Evolutionary conservation across 2,329 filamentous ascomycete genomes (phyloP), one percentile per base, ranked within the genome.

Genomic region (Geosmithia putterillii): DNA sequence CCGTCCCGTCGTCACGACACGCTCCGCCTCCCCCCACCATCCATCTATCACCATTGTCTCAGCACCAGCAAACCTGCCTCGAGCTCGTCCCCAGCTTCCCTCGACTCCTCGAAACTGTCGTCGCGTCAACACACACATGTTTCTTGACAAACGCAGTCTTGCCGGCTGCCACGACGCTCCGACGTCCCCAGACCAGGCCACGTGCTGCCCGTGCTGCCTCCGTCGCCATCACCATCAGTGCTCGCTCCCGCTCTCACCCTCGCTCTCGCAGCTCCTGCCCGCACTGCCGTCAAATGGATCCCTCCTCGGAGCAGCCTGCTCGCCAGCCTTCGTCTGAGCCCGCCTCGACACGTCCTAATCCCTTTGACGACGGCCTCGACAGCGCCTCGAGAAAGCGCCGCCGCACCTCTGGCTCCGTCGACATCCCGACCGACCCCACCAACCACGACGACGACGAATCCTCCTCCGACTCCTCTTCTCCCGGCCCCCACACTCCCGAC

Each of bases 291-390:
- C 71, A 66, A 65, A 76, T 76, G 72, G 71, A 74, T 66, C 67
- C 63, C 59, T 61, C 65, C 57, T 64, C 66, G 56, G 64, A 55
- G 55, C 70, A 74, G 61, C 64, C 65, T 59, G 68, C 64, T 68
- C 72, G 76, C 64, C 72, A 73, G 55, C 66, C 69, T 61, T 80
- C 76, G 54, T 73, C 73, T 61, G 78, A 82, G 65, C 72, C 74
- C 58, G 70, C 70, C 59, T 74, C 76, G 54, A 76, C 72, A 51
- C 72, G 78, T 48, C 74, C 74, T 42, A 80, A 81, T 50, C 78
- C 78, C 36, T 81, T 81, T 57, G 70, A 79, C 62, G 75, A 79
- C 60, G 65, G 61, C 36, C 5, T 32, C 55, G 71, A 76, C 50
- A 54, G 61, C 40, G 66, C 70, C 37, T 68, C 76, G 44, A 68